A percentile compares a stretch with the other conserved stretches of the same genome.
Evolutionary conservation across 345 rosid species (phyloP).

Genomic region (Arabis alpina): DNA sequence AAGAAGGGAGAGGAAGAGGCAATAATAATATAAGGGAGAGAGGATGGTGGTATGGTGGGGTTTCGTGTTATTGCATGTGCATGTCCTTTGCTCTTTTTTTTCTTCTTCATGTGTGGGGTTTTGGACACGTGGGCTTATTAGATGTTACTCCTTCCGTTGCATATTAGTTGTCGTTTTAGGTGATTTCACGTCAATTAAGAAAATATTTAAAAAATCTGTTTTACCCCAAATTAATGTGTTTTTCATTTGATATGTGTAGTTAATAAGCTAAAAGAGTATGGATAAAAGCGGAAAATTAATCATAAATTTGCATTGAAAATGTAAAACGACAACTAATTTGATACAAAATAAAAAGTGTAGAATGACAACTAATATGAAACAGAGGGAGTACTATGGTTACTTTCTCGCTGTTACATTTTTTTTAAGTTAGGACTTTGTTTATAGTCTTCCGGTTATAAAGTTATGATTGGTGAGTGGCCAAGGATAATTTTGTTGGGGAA

Average conservation of each 20-base stretch:
- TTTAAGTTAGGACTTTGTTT: conserved; percentile 13
- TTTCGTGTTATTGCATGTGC: conserved; percentile 39
- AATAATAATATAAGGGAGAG: conserved; percentile 39
- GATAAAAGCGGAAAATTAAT: too few species aligned
- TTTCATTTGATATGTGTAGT: too few species aligned
- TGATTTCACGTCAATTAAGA: too few species aligned
- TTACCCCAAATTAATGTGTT: too few species aligned
- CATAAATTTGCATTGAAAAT: too few species aligned
- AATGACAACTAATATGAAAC: too few species aligned
- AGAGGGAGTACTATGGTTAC: background rate
- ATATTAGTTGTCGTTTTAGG: too few species aligned
- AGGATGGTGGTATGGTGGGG: conserved; percentile 36
- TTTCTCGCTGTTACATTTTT: conserved; percentile 9
- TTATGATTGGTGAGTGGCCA: background rate
- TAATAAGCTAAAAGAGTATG: too few species aligned
- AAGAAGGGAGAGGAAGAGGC: conserved; percentile 29
- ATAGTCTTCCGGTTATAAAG: conserved; percentile 9
- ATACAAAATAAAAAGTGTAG: too few species aligned
- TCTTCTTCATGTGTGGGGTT: conserved; percentile 38
- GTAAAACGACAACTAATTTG: too few species aligned
- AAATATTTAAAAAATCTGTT: too few species aligned
- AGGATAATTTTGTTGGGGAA: background rate
- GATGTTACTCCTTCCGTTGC: too few species aligned
- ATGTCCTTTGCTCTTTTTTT: conserved; percentile 35
- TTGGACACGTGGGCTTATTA: conserved; percentile 39